Evolutionary conservation across 768 basidiomycete genomes (phyloP), one percentile per base, ranked within the genome.

Genomic region (Tephrocybe sp.): DNA sequence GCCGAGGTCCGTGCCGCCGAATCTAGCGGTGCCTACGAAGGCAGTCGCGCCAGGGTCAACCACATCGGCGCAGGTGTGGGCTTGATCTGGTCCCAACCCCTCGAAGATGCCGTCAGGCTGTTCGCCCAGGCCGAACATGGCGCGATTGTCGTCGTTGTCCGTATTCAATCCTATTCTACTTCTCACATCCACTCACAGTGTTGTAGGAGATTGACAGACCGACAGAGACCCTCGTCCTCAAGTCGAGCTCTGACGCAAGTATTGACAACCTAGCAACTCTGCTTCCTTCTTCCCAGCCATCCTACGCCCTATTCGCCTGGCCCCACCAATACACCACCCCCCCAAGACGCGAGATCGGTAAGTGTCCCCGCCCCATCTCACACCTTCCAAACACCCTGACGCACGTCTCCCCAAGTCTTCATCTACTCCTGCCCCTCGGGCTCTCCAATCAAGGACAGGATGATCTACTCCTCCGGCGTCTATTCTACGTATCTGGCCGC

Each of bases 341-440:
- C n/a, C 62, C 72, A 1, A 72, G 70, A 25, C 79, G 84, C 24
- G 79, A 88, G 50, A 78, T 90, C 51, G 71, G 90, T 91, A 49
- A 56, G 80, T 62, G 2, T 3, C 11, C 23, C 11, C 9, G 4
- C 37, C 15, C 10, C n/a, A 11, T 23, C 14, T 37, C 28, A 5
- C 12, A 30, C 28, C n/a, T n/a, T n/a, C n/a, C n/a, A n/a, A n/a
- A 51, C 24, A 6, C 28, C 3, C 23, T 89, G 50, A 56, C 81
- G 30, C 28, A 34, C 26, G 17, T 36, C 37, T 34, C 45, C 23
- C 41, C 25, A 45, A 26, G 88, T 90, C 44, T 94, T 93, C 68
- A 89, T 97, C 50, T 98, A 98, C 68, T 89, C 88, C 17, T 98
- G 95, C 65, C 95, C 95, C 0, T 78, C 85, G 3, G 62, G 68